phyloP scores from a whole-genome alignment of 2,329 filamentous ascomycete species.

The Fusarium graminum region DNA sequence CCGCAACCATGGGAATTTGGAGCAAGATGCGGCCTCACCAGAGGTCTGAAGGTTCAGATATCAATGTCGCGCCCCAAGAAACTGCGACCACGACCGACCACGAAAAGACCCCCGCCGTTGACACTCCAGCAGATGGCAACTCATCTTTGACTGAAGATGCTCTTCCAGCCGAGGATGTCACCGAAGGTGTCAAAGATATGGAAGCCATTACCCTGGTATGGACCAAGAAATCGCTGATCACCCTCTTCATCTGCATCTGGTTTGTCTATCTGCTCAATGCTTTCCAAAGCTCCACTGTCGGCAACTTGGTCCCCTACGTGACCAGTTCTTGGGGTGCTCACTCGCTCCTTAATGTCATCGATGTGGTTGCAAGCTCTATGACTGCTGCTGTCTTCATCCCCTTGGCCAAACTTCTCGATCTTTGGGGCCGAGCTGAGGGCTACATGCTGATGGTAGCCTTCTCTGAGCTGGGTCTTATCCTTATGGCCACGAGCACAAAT shows the following conservation, averaged over 20 bases:
- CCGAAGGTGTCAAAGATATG: constrained; percentile 39
- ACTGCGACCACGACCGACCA: constrained; percentile 10
- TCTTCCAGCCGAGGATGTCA: constrained; percentile 29
- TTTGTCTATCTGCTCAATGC: constrained; percentile 21
- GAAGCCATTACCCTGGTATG: constrained; percentile 27
- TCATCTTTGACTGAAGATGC: background rate
- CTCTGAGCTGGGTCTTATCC: constrained; percentile 62
- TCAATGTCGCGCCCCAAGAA: constrained; percentile 7
- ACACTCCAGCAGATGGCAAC: constrained; percentile 26
- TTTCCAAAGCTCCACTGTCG: constrained; percentile 56
- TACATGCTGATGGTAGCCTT: constrained; percentile 21
- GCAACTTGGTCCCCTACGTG: constrained; percentile 14
- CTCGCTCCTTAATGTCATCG: constrained; percentile 21
- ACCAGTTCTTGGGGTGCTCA: constrained; percentile 13
- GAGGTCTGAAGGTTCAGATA: constrained; percentile 10
- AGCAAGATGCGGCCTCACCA: background rate
- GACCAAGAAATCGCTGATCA: constrained; percentile 12
- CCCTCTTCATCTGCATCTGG: constrained; percentile 28
- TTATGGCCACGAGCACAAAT: constrained; percentile 69
- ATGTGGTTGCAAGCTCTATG: constrained; percentile 20
- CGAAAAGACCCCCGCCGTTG: constrained; percentile 7
- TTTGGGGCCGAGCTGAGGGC: constrained; percentile 25
- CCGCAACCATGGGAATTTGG: constrained; percentile 6
- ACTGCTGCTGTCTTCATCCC: constrained; percentile 20
- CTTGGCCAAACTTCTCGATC: constrained; percentile 20